Percentiles rank a stretch among this genome's conserved stretches.
These are phyloP conservation scores for Gossypium sturtianum DNA, from an alignment of 345 rosid genomes.

Conservation along the genomic window DNA sequence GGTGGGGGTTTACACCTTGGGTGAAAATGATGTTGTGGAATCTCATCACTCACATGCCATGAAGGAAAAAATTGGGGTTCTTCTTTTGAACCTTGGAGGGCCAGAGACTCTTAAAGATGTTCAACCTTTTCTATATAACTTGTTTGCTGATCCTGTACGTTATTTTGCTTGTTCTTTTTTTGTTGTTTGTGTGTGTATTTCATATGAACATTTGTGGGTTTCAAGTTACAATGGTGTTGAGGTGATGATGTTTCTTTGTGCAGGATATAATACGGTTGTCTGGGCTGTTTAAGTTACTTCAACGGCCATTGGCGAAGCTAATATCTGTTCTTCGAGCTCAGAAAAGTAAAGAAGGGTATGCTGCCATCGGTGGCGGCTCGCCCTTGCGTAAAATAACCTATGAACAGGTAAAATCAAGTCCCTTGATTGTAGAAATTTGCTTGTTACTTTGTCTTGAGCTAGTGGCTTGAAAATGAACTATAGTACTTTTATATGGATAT, in stretches of 20 bases:
- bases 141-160: constrained; percentile 91
- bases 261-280: constrained; percentile 94
- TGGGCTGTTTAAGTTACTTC: constrained; percentile 76
- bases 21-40: background rate
- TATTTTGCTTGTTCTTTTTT: background rate
- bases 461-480: background rate
- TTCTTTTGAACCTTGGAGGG: constrained; percentile 85
- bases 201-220: background rate
- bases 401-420: constrained; percentile 48
- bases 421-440: background rate
- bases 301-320: constrained; percentile 64
- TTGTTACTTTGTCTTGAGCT: background rate
- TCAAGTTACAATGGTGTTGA: constrained; percentile 1
- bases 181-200: background rate
- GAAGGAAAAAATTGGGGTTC: constrained; percentile 37
- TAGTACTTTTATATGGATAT: background rate
- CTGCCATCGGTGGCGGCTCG: constrained; percentile 95
- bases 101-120: constrained; percentile 83
- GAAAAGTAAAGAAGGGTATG: constrained; percentile 93
- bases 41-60: constrained; percentile 2
- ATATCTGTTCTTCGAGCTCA: constrained; percentile 85
- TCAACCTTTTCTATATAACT: constrained; percentile 41
- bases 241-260: constrained; percentile 4
- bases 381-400: constrained; percentile 81
- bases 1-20: background rate